phyloP scores from a whole-genome alignment of 75 land plant species.

The Azolla pinnata region DNA sequence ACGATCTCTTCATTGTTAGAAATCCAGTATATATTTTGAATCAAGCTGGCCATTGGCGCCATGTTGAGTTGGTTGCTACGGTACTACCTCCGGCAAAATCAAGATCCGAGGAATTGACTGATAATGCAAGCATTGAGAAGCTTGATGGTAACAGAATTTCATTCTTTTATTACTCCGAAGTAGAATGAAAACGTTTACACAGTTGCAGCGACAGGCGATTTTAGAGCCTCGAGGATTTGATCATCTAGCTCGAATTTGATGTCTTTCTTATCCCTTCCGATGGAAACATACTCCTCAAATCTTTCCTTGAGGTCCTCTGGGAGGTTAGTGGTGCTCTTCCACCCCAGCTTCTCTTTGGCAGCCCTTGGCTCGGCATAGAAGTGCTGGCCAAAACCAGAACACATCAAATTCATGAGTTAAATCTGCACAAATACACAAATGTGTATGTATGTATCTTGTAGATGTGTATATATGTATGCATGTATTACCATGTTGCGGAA shows the following conservation, averaged over 20 bases:
- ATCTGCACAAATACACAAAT: neutral
- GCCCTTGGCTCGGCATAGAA: constrained; percentile 99
- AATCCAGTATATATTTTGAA: no score
- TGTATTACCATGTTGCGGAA: constrained; percentile 73
- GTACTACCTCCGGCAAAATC: no score
- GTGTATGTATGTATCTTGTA: no score
- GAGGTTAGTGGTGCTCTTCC: constrained; percentile 77
- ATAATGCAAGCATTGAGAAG: no score
- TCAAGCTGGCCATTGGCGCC: no score
- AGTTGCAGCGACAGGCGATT: constrained; percentile 40
- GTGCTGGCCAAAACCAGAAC: constrained; percentile 39
- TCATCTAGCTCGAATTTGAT: constrained; percentile 89
- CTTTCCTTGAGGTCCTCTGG: constrained; percentile 85
- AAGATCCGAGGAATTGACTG: no score
- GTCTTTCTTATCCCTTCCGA: constrained; percentile 87
- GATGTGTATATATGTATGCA: constrained; percentile 7
- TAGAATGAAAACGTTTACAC: no score
- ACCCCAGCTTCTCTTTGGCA: constrained; percentile 78
- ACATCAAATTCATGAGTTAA: neutral
- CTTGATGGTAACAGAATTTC: no score
- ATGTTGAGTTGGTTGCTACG: no score
- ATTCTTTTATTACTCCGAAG: no score
- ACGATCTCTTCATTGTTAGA: no score
- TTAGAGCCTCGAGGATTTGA: constrained; percentile 69
- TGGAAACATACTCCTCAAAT: constrained; percentile 68